Conservation (phyloP, 495 filamentous ascomycete genomes). For the Neurospora sp. region DNA sequence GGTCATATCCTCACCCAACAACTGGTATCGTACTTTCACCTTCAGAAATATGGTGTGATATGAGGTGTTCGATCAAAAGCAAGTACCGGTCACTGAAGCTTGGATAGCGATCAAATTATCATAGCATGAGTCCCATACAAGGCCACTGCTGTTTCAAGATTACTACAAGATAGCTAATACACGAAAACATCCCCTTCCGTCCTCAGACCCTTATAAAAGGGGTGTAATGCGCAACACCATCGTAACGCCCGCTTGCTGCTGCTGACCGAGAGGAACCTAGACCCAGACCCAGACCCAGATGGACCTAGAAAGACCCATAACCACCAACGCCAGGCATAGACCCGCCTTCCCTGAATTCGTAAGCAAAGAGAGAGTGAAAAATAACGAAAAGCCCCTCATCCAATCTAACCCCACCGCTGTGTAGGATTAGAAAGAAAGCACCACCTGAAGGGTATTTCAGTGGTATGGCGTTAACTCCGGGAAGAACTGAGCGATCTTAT, state of each 20-base stretch:
- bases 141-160: neutral
- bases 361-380: neutral
- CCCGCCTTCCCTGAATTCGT: neutral
- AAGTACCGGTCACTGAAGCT: neutral
- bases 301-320: neutral
- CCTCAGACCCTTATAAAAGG: neutral
- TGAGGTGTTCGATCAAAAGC: neutral
- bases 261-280: neutral
- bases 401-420: neutral
- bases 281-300: neutral
- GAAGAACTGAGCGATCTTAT: conserved; percentile 29
- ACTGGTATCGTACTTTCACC: neutral
- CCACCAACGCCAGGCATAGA: neutral
- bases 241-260: neutral
- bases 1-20: neutral
- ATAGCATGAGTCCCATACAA: neutral
- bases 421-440: neutral
- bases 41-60: no score
- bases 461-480: conserved; percentile 19
- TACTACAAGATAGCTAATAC: neutral
- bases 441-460: neutral
- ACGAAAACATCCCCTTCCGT: neutral
- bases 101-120: neutral
- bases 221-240: neutral
- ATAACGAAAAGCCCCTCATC: neutral